Conservation (phyloP, 2,329 filamentous ascomycete genomes). For the Nemania diffusa region DNA sequence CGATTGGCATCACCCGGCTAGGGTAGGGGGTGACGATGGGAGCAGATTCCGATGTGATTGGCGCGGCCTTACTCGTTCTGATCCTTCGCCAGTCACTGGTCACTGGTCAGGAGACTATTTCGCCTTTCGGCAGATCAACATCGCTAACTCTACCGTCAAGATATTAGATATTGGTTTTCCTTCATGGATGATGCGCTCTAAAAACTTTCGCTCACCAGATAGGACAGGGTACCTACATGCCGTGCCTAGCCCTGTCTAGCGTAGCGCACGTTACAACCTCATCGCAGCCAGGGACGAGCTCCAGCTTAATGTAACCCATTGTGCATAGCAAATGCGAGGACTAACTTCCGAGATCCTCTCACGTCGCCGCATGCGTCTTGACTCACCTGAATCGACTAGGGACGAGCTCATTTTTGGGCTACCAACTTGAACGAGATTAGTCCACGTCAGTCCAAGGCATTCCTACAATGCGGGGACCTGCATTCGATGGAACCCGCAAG, state of each 20-base stretch:
- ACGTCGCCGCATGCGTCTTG: constrained; percentile 44
- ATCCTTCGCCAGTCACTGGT: constrained; percentile 11
- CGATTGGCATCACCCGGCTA: constrained; percentile 30
- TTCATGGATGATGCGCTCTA: constrained; percentile 20
- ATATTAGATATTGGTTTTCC: constrained; percentile 17
- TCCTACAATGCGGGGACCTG: constrained; percentile 44
- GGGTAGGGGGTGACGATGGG: constrained; percentile 25
- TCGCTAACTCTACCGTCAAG: constrained; percentile 26
- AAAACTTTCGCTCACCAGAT: constrained; percentile 34
- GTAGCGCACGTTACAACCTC: constrained; percentile 35
- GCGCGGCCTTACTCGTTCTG: constrained; percentile 21
- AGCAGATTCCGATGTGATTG: constrained; percentile 29
- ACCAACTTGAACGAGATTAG: constrained; percentile 38
- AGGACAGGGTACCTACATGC: constrained; percentile 39
- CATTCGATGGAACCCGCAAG: constrained; percentile 33
- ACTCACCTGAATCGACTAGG: constrained; percentile 43
- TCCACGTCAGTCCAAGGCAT: constrained; percentile 37
- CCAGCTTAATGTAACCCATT: constrained; percentile 46
- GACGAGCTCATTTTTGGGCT: constrained; percentile 38
- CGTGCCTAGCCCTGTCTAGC: constrained; percentile 34
- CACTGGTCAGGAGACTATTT: constrained; percentile 20
- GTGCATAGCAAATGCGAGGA: constrained; percentile 42
- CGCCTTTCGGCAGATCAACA: constrained; percentile 36
- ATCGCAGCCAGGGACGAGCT: constrained; percentile 35
- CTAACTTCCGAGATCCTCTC: constrained; percentile 43